Base-by-base conservation (phyloP, 192 early-diverging fungal species). In the Endogone sp. region DNA sequence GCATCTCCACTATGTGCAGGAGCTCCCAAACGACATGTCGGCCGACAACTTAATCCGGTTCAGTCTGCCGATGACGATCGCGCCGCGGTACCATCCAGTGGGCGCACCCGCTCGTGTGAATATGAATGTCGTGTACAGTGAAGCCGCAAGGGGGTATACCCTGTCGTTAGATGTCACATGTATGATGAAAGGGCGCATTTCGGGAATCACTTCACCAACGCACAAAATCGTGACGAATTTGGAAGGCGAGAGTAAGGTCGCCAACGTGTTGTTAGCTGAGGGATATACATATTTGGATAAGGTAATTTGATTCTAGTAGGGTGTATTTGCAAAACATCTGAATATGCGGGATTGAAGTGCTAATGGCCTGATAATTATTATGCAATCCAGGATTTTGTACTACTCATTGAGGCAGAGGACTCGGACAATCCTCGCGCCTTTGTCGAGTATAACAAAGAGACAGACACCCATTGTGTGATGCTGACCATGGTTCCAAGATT, bases 1-100 rank as follows among this genome's bases (percentile, higher is more conserved):
- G 20, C 68, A 75, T 22, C 74, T 85, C 56, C 78, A 73, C 1
- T 85, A 87, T 65, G 66, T 85, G n/a, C 65, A 69, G 2, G 85
- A 85, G 58, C 70, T 82, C 29, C 79, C 74, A 57, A 70, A 78
- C 32, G 85, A 84, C 62, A 63, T 73, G n/a, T 84, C 77, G 28
- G 60, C 67, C 21, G 79, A 86, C 55, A 64, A 77, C 54, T 16
- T 49, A 16, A 60, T 81, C 57, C 71, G 81, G 30, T 84, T 85
- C 62, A 71, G 78, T 21, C 69, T 85, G 29, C 84, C 84, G 10
- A 74, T 75, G 26, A 29, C 54, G 21, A 60, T 85, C n/a, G 62
- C 70, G 30, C 70, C 74, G 26, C 61, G 82, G 63, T 86, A 86
- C 65, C 37, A 49, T 6, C 9, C 37, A 1, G 9, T 6, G 9